Evolutionary conservation across 176 grass and related monocot species (phyloP), one percentile per base, ranked within the genome.

Genomic region (Miscanthus lutarioriparius): DNA sequence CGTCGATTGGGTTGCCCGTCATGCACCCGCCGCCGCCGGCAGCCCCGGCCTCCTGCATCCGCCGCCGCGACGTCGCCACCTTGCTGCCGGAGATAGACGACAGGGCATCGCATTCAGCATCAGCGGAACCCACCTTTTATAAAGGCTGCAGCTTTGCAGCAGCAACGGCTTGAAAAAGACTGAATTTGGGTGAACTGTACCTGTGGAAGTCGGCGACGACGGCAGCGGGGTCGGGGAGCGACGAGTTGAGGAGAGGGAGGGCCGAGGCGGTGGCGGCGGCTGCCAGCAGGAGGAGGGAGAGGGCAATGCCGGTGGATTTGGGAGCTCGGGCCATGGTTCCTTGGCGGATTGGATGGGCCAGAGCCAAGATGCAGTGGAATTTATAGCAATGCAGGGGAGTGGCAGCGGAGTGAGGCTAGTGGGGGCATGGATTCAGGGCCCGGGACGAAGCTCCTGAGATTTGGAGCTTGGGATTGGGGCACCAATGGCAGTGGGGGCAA

Each of bases 1-100:
- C 91, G 59, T 96, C 93, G 56, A 96, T 95, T 5, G 96, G 93
- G 80, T 98, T 98, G 17, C 96, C 96, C 19, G 89, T 92, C 47
- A 91, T 61, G 88, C 93, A 98, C 47, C 81, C 81, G 27, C 53
- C 43, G 73, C 79, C 53, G 35, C 66, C 49, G 43, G 47, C 33
- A 39, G 56, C 33, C 33, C 36, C 37, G 19, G 75, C 23, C 44
- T 89, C 59, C 65, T 89, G 83, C 69, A 90, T 90, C 45, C 92
- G 69, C 74, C 92, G 67, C 77, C 87, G 77, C 27, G 85, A 94
- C 61, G 67, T 72, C 28, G 82, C 64, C 41, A 91, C 28, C 84
- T 89, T 88, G 77, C 92, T 91, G 83, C 66, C 9, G 12, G 8
- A 23, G 17, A 39, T 23, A 70, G 53, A 9, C 7, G 38, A 39